Percentiles rank a stretch among this genome's conserved stretches.
Evolutionary conservation across 345 rosid species (phyloP).

Genomic region (Eucalyptus leucophloia): DNA sequence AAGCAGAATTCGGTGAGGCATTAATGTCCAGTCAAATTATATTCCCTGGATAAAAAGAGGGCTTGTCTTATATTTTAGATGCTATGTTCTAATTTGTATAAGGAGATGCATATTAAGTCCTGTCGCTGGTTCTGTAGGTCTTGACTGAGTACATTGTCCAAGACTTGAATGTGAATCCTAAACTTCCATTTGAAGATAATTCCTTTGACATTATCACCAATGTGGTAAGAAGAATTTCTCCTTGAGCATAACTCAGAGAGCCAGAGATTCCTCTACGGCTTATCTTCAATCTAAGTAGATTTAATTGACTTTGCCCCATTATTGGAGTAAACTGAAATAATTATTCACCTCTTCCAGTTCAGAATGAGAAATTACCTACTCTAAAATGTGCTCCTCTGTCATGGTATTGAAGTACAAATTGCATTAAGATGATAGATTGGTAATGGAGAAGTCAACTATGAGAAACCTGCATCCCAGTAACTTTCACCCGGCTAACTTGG

Average conservation of each 20-base stretch:
- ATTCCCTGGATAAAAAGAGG: neutral
- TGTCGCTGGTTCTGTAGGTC: slow-evolving; percentile 23
- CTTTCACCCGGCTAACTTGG: neutral
- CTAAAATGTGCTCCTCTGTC: neutral
- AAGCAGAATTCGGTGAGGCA: slow-evolving; percentile 54
- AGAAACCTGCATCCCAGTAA: neutral
- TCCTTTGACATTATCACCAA: slow-evolving; percentile 80
- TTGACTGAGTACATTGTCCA: slow-evolving; percentile 64
- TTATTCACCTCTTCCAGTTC: neutral
- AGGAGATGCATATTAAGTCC: neutral
- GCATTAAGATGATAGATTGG: neutral
- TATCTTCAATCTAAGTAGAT: neutral
- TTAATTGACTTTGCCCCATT: neutral
- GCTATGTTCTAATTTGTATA: neutral
- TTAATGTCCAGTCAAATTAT: neutral
- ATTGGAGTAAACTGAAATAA: neutral
- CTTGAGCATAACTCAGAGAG: neutral
- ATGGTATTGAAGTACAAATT: neutral
- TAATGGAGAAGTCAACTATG: neutral
- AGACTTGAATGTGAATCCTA: slow-evolving; percentile 72
- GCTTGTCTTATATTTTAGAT: neutral
- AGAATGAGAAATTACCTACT: neutral
- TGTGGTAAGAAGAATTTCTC: slow-evolving; percentile 33
- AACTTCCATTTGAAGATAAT: slow-evolving; percentile 75
- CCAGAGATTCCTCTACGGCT: neutral